Conservation (phyloP, 2,329 filamentous ascomycete species). For the Lachnellula suecica region DNA sequence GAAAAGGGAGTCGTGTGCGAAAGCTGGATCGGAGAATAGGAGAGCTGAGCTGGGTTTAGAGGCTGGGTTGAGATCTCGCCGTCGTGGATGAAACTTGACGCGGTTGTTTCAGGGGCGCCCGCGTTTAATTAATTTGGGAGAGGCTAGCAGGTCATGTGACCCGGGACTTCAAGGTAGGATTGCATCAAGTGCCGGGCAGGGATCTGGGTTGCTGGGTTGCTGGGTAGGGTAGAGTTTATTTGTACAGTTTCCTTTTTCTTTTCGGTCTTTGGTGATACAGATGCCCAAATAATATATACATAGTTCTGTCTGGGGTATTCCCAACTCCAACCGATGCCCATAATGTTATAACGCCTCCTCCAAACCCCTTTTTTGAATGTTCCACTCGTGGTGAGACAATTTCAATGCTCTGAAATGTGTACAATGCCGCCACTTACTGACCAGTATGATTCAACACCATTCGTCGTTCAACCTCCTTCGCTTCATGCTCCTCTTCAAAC, state of each 20-base stretch:
- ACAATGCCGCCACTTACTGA: conserved; percentile 6
- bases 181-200: not conserved
- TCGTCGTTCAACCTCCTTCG: conserved; percentile 66
- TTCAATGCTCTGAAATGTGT: not conserved
- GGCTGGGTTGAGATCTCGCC: not conserved
- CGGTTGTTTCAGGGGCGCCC: conserved; percentile 22
- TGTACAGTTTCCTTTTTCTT: not conserved
- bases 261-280: too few relatives aligned
- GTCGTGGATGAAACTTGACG: conserved; percentile 12
- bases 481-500: conserved; percentile 78
- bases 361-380: not conserved
- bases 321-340: too few relatives aligned
- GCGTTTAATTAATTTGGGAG: not conserved
- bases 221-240: not conserved
- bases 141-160: not conserved
- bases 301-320: too few relatives aligned
- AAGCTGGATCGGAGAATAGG: not conserved
- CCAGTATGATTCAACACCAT: conserved; percentile 70
- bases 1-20: not conserved
- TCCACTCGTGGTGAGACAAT: too few relatives aligned
- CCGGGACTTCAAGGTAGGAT: not conserved
- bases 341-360: too few relatives aligned
- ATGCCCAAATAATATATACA: too few relatives aligned
- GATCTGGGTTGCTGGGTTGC: not conserved
- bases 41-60: not conserved